Evolutionary conservation across 805 yeast species (phyloP), one percentile per base, ranked within the genome.

Genomic region (Grigorovia transvaalensis): DNA sequence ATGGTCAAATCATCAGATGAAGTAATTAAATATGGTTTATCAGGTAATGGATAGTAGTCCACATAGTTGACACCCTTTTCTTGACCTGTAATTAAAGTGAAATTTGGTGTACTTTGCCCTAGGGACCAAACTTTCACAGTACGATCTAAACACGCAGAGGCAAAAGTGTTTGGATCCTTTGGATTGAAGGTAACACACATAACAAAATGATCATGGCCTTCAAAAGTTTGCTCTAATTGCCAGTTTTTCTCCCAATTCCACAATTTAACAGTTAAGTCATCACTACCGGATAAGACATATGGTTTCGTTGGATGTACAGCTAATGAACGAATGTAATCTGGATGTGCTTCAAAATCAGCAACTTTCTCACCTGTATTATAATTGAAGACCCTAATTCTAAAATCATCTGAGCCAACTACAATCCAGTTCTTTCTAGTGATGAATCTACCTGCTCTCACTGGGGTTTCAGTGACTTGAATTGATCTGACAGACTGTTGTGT

Each of bases 211-310:
- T 82, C 88, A 70, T 93, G 99, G 53, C 99, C 98, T 70, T 88
- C 96, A 67, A 86, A 93, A 41, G 84, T 80, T 68, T 88, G 97
- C 67, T 88, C 93, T 58, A 85, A 71, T 59, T 80, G 80, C 99
- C 99, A 93, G 64, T 79, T 80, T 64, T 82, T 81, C 52, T 93
- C 99, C 99, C 99, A 93, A 69, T 93, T 90, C 98, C 98, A 93
- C 65, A 90, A 77, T 71, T 84, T 88, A 65, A 93, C 80, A 44
- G 95, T 80, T 75, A 86, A 81, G 68, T 93, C 99, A 71, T 93
- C 99, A 47, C 91, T 82, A 42, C 89, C 87, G 2, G 97, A 85
- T 61, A 93, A 75, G 49, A 93, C 77, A 61, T 85, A 86, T 23
- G 98, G 95, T 71, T 86, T 87, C 17, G 91, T 77, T 45, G 98